Evolutionary conservation across 306 rosid species (phyloP).

Genomic region (Vigna unguiculata): DNA sequence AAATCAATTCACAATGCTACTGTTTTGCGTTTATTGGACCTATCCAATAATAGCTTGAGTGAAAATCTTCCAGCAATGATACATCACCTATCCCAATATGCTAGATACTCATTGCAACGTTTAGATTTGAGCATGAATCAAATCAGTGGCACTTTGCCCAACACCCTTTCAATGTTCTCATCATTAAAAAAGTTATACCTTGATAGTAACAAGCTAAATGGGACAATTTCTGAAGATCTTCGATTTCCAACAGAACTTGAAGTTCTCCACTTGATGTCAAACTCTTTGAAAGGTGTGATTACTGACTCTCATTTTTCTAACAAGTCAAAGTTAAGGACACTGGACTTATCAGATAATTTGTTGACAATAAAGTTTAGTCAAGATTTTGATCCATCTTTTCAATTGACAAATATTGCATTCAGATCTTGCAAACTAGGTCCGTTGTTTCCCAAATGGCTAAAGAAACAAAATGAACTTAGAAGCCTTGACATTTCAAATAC

Average conservation of each 20-base stretch:
- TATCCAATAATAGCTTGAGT: too few relatives aligned
- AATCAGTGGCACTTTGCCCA: neutral
- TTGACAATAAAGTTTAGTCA: neutral
- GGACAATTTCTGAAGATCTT: neutral
- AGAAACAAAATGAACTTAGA: neutral
- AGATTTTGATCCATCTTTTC: slow-evolving; percentile 17
- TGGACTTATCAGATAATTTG: neutral
- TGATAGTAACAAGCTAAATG: neutral
- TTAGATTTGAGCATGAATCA: neutral
- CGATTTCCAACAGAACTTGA: neutral
- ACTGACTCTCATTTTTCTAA: too few relatives aligned
- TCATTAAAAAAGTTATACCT: neutral
- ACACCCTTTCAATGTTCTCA: neutral
- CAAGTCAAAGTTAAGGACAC: too few relatives aligned
- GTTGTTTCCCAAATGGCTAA: too few relatives aligned
- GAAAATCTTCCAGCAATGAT: too few relatives aligned
- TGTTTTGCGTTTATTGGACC: too few relatives aligned
- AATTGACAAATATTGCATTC: neutral
- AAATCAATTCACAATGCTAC: too few relatives aligned
- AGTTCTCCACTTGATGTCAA: too few relatives aligned
- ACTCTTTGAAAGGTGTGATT: too few relatives aligned
- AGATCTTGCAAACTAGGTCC: too few relatives aligned
- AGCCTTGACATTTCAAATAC: neutral
- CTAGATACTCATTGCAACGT: too few relatives aligned
- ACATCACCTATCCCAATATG: too few relatives aligned